Base-by-base conservation (phyloP, 306 rosid species). In the Malus fusca region DNA sequence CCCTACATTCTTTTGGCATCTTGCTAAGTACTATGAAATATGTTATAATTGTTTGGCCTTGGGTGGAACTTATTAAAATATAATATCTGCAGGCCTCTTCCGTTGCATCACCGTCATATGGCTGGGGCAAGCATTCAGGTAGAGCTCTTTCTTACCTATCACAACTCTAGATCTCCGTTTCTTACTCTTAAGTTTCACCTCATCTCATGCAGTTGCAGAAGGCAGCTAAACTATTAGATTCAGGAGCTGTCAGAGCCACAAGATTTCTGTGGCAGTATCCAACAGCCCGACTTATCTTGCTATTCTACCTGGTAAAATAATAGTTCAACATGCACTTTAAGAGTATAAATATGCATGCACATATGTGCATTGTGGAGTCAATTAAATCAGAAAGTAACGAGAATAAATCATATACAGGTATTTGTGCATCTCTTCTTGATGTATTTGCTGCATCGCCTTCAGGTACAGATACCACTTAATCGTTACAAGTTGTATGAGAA, bases 251-350 rank as follows among this genome's bases (percentile, higher is more conserved):
- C 52, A 87, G 99, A 87, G 99, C 99, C 69, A 92, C 99, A 8
- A 88, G 97, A 83, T 95, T 95, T 86, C 97, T 95, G 56, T 90
- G 99, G 99, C 96, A 89, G 65, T 89, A 95, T 86, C 99, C 99
- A 11, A 88, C 88, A 44, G 99, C 99, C 80, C 89, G 97, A 66
- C 89, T 95, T 69, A 60, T 76, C 79, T 75, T 95, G 77, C 88
- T 95, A 31, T 89, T 85, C 86, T 95, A 95, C 83, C 80, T 95
- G 93, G 99, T 95, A 85, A 88, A 85, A 75, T 51, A 85, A 75
- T 51, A 23, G 42, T 4, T 55, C 15, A 31, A 43, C 46, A 25
- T 15, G 67, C 55, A 46, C 58, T 71, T 48, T 15, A 65, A 26
- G 13, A 65, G 59, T 77, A 40, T 66, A 51, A 48, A 19, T 46